These are phyloP conservation scores for Rosa persica DNA, from an alignment of 306 rosid genomes.

Conservation along the genomic window DNA sequence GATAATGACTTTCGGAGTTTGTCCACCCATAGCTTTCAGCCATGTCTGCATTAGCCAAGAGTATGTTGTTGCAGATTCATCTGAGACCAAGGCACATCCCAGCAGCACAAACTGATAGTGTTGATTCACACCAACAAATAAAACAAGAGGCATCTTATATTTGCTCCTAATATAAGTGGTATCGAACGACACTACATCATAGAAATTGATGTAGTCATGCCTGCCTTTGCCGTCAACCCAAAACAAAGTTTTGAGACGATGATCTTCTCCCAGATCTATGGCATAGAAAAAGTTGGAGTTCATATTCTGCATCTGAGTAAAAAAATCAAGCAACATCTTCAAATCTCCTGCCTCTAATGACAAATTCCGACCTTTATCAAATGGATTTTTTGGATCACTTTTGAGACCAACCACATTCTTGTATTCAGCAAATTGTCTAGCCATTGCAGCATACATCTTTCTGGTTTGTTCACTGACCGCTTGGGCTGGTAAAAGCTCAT, in stretches of 20 bases:
- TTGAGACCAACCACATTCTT: constrained; percentile 88
- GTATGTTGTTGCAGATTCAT: constrained; percentile 67
- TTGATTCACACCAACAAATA: constrained; percentile 96
- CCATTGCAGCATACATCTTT: constrained; percentile 98
- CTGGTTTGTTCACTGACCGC: constrained; percentile 99
- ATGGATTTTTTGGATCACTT: constrained; percentile 72
- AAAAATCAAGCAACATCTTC: constrained; percentile 69
- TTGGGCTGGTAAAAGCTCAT: constrained; percentile 96
- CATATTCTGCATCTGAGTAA: constrained; percentile 74
- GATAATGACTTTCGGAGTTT: constrained; percentile 78
- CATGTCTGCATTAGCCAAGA: constrained; percentile 80
- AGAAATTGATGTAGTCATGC: constrained; percentile 78
- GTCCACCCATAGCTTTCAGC: constrained; percentile 92
- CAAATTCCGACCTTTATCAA: constrained; percentile 80
- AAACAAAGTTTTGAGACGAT: constrained; percentile 70
- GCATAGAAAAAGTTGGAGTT: constrained; percentile 90
- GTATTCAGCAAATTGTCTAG: constrained; percentile 96
- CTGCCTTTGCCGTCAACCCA: constrained; percentile 98
- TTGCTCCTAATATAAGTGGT: constrained; percentile 82
- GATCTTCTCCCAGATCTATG: constrained; percentile 87
- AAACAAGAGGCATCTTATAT: constrained; percentile 89
- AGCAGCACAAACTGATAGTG: constrained; percentile 89
- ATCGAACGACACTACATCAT: constrained; percentile 87
- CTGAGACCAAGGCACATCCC: constrained; percentile 94
- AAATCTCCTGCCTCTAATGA: constrained; percentile 82